Evolutionary conservation across 2,329 filamentous ascomycete species (phyloP).

Genomic region (Coleophoma crateriformis): DNA sequence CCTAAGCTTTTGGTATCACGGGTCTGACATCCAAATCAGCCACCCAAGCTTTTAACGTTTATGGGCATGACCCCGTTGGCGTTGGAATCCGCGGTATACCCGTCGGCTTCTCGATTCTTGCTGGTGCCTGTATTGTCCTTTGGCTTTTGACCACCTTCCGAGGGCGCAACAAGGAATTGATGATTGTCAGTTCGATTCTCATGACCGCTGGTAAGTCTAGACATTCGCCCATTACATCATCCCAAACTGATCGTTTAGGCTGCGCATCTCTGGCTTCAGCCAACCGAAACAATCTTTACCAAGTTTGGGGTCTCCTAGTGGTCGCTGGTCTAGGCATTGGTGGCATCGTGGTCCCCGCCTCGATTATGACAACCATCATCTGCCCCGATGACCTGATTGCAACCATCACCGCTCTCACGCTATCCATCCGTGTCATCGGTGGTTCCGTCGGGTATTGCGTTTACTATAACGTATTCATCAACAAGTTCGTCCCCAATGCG

Average conservation of each 20-base stretch:
- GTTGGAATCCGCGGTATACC: conserved; percentile 62
- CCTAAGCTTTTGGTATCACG: background rate
- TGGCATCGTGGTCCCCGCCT: conserved; percentile 59
- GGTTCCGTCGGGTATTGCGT: conserved; percentile 57
- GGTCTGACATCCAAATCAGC: conserved; percentile 27
- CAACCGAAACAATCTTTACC: conserved; percentile 43
- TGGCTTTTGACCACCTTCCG: conserved; percentile 49
- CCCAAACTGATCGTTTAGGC: conserved; percentile 12
- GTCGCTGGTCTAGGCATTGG: conserved; percentile 60
- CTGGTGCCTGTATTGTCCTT: conserved; percentile 54
- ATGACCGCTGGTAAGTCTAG: conserved; percentile 58
- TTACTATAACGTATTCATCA: conserved; percentile 43
- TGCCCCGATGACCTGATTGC: conserved; percentile 63
- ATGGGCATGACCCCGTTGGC: conserved; percentile 56
- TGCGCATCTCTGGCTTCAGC: conserved; percentile 45
- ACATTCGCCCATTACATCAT: no score
- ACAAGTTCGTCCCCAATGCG: conserved; percentile 27
- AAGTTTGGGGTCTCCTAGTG: conserved; percentile 51
- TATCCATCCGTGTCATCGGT: conserved; percentile 60
- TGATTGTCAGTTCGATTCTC: conserved; percentile 51
- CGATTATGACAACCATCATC: conserved; percentile 61
- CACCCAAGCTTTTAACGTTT: conserved; percentile 59
- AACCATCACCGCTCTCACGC: conserved; percentile 58
- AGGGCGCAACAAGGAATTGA: conserved; percentile 53
- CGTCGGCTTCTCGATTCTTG: conserved; percentile 57